Percentiles rank a stretch among this genome's conserved stretches.
Conservation (phyloP, 2,329 filamentous ascomycete species). For the Colletotrichum sp. region DNA sequence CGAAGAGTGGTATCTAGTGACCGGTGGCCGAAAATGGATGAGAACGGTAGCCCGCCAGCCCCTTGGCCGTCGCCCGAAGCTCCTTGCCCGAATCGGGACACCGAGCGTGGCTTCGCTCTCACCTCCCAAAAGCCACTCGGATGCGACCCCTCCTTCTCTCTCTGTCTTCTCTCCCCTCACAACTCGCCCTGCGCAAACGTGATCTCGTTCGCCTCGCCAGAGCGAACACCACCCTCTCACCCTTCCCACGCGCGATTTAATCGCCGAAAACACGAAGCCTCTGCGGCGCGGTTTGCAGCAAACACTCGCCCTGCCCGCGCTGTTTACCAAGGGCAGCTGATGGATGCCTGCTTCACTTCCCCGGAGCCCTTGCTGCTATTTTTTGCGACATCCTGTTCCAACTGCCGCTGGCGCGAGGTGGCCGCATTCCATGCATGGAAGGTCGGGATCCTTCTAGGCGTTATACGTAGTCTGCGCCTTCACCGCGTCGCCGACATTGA, state of each 20-base stretch:
- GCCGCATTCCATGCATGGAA: background rate
- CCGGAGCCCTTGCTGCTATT: background rate
- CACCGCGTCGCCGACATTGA: conserved; percentile 43
- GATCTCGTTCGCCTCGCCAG: background rate
- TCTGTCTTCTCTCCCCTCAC: background rate
- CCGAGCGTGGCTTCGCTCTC: conserved; percentile 18
- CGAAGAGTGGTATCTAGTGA: background rate
- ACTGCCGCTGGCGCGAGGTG: background rate
- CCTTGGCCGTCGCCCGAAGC: background rate
- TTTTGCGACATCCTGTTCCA: background rate
- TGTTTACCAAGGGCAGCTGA: background rate
- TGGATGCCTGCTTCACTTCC: background rate
- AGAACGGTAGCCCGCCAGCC: background rate
- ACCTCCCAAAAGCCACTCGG: background rate
- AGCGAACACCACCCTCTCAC: background rate
- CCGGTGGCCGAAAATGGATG: background rate
- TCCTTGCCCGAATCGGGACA: conserved; percentile 9
- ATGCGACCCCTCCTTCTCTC: background rate
- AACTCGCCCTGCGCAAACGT: background rate
- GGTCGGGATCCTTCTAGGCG: conserved; percentile 26
- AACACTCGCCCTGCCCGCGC: background rate
- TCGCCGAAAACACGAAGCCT: background rate
- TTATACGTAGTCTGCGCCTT: conserved; percentile 42
- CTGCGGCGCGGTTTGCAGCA: background rate
- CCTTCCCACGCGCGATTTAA: background rate